A percentile compares a stretch with the other conserved stretches of the same genome.
These are phyloP conservation scores for Cercospora zeae-maydis DNA, from an alignment of 2,329 filamentous ascomycete genomes.

Conservation along the genomic window DNA sequence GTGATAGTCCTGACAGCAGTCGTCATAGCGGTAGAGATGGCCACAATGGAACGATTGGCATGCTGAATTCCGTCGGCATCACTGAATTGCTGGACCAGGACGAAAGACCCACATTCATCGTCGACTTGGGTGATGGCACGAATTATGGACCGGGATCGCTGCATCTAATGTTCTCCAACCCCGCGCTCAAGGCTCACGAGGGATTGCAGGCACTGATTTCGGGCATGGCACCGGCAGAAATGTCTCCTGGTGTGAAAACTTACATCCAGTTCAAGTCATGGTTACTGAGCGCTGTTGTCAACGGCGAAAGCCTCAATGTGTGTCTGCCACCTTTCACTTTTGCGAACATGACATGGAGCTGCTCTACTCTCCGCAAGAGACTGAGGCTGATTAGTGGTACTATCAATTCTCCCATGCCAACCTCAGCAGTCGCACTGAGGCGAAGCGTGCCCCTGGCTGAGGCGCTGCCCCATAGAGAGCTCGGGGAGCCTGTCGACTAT, in stretches of 20 bases:
- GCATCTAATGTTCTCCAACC: conserved; percentile 65
- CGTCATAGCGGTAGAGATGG: conserved; percentile 20
- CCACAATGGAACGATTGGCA: conserved; percentile 32
- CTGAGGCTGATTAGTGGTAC: conserved; percentile 64
- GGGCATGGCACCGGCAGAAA: conserved; percentile 43
- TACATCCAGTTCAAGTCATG: conserved; percentile 66
- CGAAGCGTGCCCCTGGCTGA: conserved; percentile 23
- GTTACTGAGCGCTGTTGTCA: conserved; percentile 57
- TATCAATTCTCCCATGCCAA: conserved; percentile 25
- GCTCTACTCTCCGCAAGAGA: conserved; percentile 64
- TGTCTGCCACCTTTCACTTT: conserved; percentile 57
- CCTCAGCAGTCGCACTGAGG: conserved; percentile 27
- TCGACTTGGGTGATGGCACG: conserved; percentile 61
- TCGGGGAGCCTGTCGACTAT: conserved; percentile 30
- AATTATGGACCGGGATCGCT: conserved; percentile 55
- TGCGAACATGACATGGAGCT: conserved; percentile 66
- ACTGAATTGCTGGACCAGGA: conserved; percentile 73
- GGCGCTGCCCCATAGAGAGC: conserved; percentile 1
- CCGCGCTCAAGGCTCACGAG: conserved; percentile 58
- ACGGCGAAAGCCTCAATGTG: conserved; percentile 53
- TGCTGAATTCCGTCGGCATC: conserved; percentile 63
- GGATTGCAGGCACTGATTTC: conserved; percentile 56
- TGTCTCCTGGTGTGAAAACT: conserved; percentile 44
- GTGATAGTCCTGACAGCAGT: conserved; percentile 28
- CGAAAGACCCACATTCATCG: conserved; percentile 69